Evolutionary conservation across 192 early-diverging fungal species (phyloP).

Genomic region (Rhizophagus clarus): DNA sequence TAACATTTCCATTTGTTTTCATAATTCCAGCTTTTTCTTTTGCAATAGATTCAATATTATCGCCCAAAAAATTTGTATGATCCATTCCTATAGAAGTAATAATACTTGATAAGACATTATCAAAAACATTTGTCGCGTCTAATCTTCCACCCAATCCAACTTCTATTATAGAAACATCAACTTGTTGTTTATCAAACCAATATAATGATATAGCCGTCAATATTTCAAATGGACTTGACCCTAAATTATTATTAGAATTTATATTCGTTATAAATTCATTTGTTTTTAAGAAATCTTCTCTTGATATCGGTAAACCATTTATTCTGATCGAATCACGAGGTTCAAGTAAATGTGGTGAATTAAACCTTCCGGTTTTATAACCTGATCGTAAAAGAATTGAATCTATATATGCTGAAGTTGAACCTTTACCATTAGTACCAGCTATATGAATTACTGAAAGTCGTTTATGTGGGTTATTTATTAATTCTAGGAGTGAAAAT

Average conservation of each 20-base stretch:
- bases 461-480: slow-evolving; percentile 47
- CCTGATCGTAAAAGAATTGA: slow-evolving; percentile 63
- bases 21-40: slow-evolving; percentile 86
- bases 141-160: slow-evolving; percentile 83
- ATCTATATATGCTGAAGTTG: slow-evolving; percentile 76
- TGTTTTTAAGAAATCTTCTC: slow-evolving; percentile 72
- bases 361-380: slow-evolving; percentile 78
- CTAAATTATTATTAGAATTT: slow-evolving; percentile 43
- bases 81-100: slow-evolving; percentile 84
- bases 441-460: slow-evolving; percentile 70
- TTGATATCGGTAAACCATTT: slow-evolving; percentile 76
- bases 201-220: slow-evolving; percentile 57
- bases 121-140: slow-evolving; percentile 81
- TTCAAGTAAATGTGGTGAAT: slow-evolving; percentile 90
- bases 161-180: slow-evolving; percentile 78
- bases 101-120: slow-evolving; percentile 64
- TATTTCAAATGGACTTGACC: slow-evolving; percentile 73
- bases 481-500: not conserved
- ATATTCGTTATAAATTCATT: slow-evolving; percentile 64
- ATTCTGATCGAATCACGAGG: slow-evolving; percentile 92
- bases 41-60: slow-evolving; percentile 74
- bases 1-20: slow-evolving; percentile 51
- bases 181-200: slow-evolving; percentile 55
- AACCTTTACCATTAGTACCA: slow-evolving; percentile 89
- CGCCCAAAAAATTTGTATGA: slow-evolving; percentile 68